These are phyloP conservation scores for Neofusicoccum cordaticola DNA, from an alignment of 2,329 filamentous ascomycete genomes.

Conservation along the genomic window DNA sequence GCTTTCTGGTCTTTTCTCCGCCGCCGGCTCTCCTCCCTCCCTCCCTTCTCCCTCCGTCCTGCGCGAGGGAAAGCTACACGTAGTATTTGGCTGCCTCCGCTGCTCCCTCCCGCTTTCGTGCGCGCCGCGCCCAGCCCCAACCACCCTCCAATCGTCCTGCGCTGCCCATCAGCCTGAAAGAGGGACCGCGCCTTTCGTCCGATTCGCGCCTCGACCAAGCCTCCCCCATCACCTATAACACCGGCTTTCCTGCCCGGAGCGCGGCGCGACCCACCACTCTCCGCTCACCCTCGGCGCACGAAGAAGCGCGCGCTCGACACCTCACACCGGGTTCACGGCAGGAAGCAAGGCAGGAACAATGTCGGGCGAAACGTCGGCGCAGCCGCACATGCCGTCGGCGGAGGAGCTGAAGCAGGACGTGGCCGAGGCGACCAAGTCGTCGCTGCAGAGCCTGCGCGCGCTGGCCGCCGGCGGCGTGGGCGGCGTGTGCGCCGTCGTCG, in stretches of 20 bases:
- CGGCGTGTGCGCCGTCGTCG: conserved; percentile 87
- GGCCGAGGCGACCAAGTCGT: conserved; percentile 50
- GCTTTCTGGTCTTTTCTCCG: neutral
- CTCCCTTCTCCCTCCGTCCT: neutral
- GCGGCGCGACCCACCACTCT: too few species aligned
- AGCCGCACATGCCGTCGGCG: conserved; percentile 1
- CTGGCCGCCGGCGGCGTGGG: conserved; percentile 88
- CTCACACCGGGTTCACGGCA: too few species aligned
- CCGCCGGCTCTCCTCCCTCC: neutral
- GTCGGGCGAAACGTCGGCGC: neutral
- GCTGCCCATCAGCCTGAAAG: neutral
- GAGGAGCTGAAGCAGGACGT: conserved; percentile 54
- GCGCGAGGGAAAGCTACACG: neutral
- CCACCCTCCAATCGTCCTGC: neutral
- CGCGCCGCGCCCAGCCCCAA: neutral
- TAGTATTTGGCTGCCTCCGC: neutral
- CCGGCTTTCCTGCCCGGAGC: neutral
- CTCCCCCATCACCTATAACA: neutral
- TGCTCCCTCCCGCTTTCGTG: neutral
- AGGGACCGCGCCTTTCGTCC: conserved; percentile 9
- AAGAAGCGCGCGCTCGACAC: too few species aligned
- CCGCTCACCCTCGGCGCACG: too few species aligned
- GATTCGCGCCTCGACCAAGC: neutral
- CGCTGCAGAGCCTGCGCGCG: conserved; percentile 69
- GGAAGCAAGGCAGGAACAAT: too few species aligned